phyloP scores from a whole-genome alignment of 2,329 filamentous ascomycete genomes.

The Arthrobotrys conoides region DNA sequence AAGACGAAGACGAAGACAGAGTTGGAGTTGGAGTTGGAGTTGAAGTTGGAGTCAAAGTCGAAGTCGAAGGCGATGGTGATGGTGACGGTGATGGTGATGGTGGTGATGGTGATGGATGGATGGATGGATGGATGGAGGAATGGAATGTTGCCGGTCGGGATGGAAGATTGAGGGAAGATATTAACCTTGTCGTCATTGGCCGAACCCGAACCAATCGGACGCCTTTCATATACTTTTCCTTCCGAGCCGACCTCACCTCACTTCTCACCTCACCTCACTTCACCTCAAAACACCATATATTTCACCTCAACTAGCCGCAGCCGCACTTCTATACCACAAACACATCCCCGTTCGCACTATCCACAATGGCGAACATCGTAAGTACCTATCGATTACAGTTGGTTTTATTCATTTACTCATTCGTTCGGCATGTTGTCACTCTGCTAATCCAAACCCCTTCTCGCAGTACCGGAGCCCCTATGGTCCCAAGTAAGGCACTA shows the following conservation, averaged over 20 bases:
- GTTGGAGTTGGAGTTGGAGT: no score
- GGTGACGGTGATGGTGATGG: background rate
- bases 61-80: no score
- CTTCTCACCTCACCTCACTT: no score
- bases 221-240: slow-evolving; percentile 24
- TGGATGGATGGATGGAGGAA: background rate
- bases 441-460: slow-evolving; percentile 10
- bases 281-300: background rate
- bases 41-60: no score
- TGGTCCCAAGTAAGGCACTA: slow-evolving; percentile 63
- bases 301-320: background rate
- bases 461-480: slow-evolving; percentile 59
- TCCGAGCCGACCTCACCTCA: slow-evolving; percentile 14
- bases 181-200: slow-evolving; percentile 25
- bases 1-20: no score
- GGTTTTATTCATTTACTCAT: background rate
- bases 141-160: background rate
- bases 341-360: background rate
- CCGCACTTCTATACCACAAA: background rate
- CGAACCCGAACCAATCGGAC: slow-evolving; percentile 23
- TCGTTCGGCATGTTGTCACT: background rate
- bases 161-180: background rate
- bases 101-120: background rate
- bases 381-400: background rate
- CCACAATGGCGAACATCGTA: slow-evolving; percentile 32